Percentiles rank a stretch among this genome's conserved stretches.
These are phyloP conservation scores for Cyclostephanos tholiformis DNA, from an alignment of 108 stramenopile species.

Conservation along the genomic window DNA sequence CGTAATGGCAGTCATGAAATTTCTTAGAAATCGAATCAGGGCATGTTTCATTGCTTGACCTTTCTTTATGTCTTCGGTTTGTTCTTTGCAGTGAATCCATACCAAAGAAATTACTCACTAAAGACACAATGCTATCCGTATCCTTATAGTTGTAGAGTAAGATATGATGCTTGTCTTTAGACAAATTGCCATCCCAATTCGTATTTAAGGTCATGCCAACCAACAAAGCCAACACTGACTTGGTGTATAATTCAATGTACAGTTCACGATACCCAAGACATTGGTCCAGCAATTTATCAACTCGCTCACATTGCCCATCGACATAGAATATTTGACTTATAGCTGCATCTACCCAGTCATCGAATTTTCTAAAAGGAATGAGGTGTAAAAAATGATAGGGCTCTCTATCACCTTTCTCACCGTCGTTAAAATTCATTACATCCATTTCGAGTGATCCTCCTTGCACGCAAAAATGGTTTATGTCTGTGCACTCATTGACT, in stretches of 20 bases:
- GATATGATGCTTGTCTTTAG: slow-evolving; percentile 33
- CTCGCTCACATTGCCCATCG: slow-evolving; percentile 28
- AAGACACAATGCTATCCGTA: slow-evolving; percentile 17
- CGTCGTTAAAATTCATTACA: slow-evolving; percentile 22
- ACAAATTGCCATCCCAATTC: slow-evolving; percentile 8
- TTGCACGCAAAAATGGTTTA: slow-evolving; percentile 43
- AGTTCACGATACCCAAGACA: slow-evolving; percentile 43
- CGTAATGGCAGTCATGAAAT: slow-evolving; percentile 38
- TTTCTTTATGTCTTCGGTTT: slow-evolving; percentile 11
- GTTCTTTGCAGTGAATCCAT: slow-evolving; percentile 25
- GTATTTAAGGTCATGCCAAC: slow-evolving; percentile 20
- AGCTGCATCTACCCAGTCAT: slow-evolving; percentile 39
- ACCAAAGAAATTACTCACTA: slow-evolving; percentile 25
- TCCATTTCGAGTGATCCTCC: slow-evolving; percentile 34
- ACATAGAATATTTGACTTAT: slow-evolving; percentile 33
- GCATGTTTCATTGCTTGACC: slow-evolving; percentile 24
- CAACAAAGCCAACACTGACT: slow-evolving; percentile 30
- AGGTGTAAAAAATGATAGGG: slow-evolving; percentile 34
- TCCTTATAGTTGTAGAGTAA: slow-evolving; percentile 37
- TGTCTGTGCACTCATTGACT: slow-evolving; percentile 4
- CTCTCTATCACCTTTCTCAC: slow-evolving; percentile 5
- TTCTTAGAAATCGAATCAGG: slow-evolving; percentile 18
- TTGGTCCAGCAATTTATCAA: slow-evolving; percentile 24
- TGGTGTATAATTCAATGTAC: slow-evolving; percentile 39
- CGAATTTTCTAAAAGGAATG: slow-evolving; percentile 37